Percentiles rank a stretch among this genome's conserved stretches.
Conservation (phyloP, 2,329 filamentous ascomycete species). For the Botryosphaeria dothidea region DNA sequence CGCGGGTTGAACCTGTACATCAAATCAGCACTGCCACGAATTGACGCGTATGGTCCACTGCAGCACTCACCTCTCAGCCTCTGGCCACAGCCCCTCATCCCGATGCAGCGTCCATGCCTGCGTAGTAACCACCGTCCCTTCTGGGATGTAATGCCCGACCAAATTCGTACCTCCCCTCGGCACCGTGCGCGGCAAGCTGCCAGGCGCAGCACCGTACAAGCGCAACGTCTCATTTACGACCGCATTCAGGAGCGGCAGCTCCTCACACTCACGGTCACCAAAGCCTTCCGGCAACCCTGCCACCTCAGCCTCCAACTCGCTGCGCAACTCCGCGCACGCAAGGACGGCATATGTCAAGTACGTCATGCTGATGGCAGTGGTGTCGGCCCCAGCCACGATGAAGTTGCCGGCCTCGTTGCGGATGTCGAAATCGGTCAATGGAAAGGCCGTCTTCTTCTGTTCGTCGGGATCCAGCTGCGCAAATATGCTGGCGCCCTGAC, state of each 20-base stretch:
- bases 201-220: slow-evolving; percentile 38
- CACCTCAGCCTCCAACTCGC: slow-evolving; percentile 28
- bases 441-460: slow-evolving; percentile 31
- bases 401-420: slow-evolving; percentile 34
- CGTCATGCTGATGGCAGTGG: slow-evolving; percentile 35
- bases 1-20: slow-evolving; percentile 33
- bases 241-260: slow-evolving; percentile 33
- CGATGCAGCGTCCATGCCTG: slow-evolving; percentile 43
- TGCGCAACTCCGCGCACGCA: slow-evolving; percentile 24
- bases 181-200: slow-evolving; percentile 36
- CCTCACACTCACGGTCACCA: slow-evolving; percentile 29
- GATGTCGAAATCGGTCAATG: slow-evolving; percentile 36
- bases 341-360: slow-evolving; percentile 38
- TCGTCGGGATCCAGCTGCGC: slow-evolving; percentile 35
- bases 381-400: slow-evolving; percentile 39
- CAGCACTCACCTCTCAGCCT: not conserved
- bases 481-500: slow-evolving; percentile 33
- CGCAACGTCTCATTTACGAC: slow-evolving; percentile 43
- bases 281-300: slow-evolving; percentile 24
- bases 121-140: slow-evolving; percentile 37
- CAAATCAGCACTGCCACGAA: not conserved
- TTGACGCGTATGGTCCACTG: not conserved
- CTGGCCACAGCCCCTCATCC: slow-evolving; percentile 22
- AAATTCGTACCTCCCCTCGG: slow-evolving; percentile 36
- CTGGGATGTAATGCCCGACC: slow-evolving; percentile 37